Evolutionary conservation across 1,284 basidiomycete species (phyloP), one percentile per base, ranked within the genome.

Genomic region (Apiotrichum akiyoshidainum): DNA sequence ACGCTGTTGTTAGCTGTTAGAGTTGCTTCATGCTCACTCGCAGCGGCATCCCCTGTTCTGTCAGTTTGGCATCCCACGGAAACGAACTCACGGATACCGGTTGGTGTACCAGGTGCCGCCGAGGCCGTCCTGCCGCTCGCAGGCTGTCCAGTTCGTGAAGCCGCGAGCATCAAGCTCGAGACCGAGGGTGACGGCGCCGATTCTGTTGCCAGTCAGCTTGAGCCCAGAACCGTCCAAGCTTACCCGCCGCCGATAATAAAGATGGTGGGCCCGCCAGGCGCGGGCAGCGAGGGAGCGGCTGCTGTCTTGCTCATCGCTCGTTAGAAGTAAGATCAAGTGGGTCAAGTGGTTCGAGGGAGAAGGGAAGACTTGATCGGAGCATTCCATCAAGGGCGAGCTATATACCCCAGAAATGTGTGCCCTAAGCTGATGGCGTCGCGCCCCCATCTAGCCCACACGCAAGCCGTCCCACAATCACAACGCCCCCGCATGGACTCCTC

Each of bases 21-120:
- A 12, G 3, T 5, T n/a, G 4, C 6, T 19, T 3, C 0, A 2
- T 12, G 42, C 41, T 53, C 47, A 57, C 19, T 72, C 71, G 68
- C 69, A 72, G 44, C 71, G 69, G 57, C 71, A 72, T 12, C 71
- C 71, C 16, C 59, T 60, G 56, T 41, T 10, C 17, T 8, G 16
- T 41, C 37, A 41, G 40, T 17, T 17, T n/a, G n/a, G n/a, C n/a
- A n/a, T n/a, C n/a, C n/a, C n/a, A n/a, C n/a, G n/a, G n/a, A 17
- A 4, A 39, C 46, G 12, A n/a, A 61, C 62, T 50, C 40, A 68
- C 59, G 65, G 63, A 34, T 65, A 68, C 5, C 54, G 37, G 52
- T 65, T 61, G 7, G 58, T 55, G 52, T 59, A 64, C 70, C 60
- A 70, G 46, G 64, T 69, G 42, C 58, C 68, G 16, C 68, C 70